phyloP scores from a whole-genome alignment of 106 monocot genomes.

The Dendrobium catenatum region DNA sequence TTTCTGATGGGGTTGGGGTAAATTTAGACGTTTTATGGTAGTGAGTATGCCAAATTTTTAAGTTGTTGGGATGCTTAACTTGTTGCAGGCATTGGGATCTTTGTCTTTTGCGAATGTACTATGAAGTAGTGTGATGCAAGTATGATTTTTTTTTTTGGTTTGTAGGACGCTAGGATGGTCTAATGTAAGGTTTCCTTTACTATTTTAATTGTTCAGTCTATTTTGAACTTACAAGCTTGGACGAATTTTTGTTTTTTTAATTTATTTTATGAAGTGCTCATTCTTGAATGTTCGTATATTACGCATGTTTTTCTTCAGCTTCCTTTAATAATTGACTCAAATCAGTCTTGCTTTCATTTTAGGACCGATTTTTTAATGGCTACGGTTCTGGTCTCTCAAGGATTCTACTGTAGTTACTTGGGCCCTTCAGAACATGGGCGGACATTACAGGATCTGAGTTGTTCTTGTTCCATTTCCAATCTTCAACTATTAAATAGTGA shows the following conservation, averaged over 20 bases:
- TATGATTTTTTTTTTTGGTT: too few relatives aligned
- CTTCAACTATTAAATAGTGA: conserved; percentile 8
- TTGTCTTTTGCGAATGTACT: background rate
- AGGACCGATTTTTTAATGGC: conserved; percentile 24
- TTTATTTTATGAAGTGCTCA: background rate
- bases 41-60: background rate
- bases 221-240: too few relatives aligned
- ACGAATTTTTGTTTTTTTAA: background rate
- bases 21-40: background rate
- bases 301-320: background rate
- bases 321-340: background rate
- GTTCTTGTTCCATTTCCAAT: conserved; percentile 28
- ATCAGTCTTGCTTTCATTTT: background rate
- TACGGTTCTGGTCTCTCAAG: conserved; percentile 29
- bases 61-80: background rate
- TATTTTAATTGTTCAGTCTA: too few relatives aligned
- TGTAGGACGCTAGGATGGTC: too few relatives aligned
- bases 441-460: conserved; percentile 25
- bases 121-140: background rate
- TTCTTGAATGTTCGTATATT: background rate
- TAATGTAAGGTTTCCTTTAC: too few relatives aligned
- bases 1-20: too few relatives aligned
- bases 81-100: background rate
- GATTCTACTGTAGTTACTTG: conserved; percentile 14
- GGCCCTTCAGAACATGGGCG: conserved; percentile 16